These are phyloP conservation scores for Pisolithus tinctorius DNA, from an alignment of 768 basidiomycete species.

Conservation along the genomic window DNA sequence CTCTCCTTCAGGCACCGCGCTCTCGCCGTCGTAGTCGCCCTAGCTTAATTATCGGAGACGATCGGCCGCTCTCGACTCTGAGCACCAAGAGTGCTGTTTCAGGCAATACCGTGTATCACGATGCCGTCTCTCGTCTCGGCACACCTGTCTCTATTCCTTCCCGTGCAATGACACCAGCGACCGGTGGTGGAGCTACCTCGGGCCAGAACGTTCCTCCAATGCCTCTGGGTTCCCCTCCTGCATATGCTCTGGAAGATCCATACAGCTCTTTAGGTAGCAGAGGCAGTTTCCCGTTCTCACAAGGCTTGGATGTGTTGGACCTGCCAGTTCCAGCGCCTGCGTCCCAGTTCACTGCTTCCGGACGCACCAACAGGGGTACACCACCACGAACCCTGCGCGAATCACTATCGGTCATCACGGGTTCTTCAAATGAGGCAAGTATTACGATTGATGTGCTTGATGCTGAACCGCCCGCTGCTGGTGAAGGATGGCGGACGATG, in stretches of 20 bases:
- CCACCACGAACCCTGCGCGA: conserved; percentile 36
- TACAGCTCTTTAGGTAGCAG: conserved; percentile 22
- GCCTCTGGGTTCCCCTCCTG: conserved; percentile 23
- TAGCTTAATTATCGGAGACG: conserved; percentile 33
- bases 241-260: conserved; percentile 25
- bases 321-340: conserved; percentile 52
- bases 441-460: conserved; percentile 58
- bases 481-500: conserved; percentile 55
- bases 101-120: conserved; percentile 56
- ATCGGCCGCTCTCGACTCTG: conserved; percentile 51
- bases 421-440: conserved; percentile 24
- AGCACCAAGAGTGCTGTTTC: conserved; percentile 49
- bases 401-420: conserved; percentile 27
- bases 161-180: conserved; percentile 42
- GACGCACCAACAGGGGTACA: conserved; percentile 23
- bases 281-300: conserved; percentile 20
- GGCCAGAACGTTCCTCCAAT: conserved; percentile 9
- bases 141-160: conserved; percentile 38
- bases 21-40: conserved; percentile 26
- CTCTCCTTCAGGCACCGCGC: conserved; percentile 24
- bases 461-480: conserved; percentile 59
- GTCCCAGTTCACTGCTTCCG: conserved; percentile 40
- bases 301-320: conserved; percentile 43
- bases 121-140: conserved; percentile 43
- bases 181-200: conserved; percentile 13